phyloP scores from a whole-genome alignment of 78 protist genomes.

The Chrysochromulina parva region DNA sequence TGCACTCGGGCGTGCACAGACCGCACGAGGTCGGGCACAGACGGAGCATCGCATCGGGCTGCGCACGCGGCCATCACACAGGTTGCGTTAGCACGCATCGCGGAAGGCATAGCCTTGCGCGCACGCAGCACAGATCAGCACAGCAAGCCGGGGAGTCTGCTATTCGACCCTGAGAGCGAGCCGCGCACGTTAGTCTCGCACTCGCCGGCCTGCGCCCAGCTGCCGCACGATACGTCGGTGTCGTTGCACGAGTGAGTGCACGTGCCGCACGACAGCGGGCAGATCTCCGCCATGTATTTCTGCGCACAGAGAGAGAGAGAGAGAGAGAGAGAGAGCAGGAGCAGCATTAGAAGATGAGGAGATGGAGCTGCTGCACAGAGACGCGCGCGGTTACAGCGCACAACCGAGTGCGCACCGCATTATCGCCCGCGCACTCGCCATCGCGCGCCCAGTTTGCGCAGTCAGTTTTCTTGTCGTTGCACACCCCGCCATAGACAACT shows the following conservation, averaged over 20 bases:
- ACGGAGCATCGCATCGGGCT: background rate
- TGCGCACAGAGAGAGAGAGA: background rate
- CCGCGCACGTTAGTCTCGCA: background rate
- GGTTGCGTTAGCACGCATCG: too few species aligned
- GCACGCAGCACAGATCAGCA: too few species aligned
- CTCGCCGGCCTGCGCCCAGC: slow-evolving; percentile 21
- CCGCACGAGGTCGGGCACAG: slow-evolving; percentile 27
- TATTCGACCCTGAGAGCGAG: too few species aligned
- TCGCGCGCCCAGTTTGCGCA: slow-evolving; percentile 13
- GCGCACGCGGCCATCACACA: too few species aligned
- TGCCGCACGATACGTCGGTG: background rate
- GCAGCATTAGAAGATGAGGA: background rate
- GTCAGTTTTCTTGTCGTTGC: slow-evolving; percentile 3
- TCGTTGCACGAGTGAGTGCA: background rate
- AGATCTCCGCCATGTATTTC: background rate
- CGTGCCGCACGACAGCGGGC: slow-evolving; percentile 11
- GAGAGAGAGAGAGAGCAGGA: background rate
- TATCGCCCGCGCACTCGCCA: background rate
- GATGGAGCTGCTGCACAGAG: background rate
- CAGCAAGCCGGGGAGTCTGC: too few species aligned
- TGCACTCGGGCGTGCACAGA: slow-evolving; percentile 17
- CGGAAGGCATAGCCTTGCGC: too few species aligned
- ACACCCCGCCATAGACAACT: background rate
- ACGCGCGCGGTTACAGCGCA: background rate
- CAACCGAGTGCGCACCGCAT: background rate